phyloP scores from a whole-genome alignment of 1,284 basidiomycete genomes.

The Ustilago cynodontis region DNA sequence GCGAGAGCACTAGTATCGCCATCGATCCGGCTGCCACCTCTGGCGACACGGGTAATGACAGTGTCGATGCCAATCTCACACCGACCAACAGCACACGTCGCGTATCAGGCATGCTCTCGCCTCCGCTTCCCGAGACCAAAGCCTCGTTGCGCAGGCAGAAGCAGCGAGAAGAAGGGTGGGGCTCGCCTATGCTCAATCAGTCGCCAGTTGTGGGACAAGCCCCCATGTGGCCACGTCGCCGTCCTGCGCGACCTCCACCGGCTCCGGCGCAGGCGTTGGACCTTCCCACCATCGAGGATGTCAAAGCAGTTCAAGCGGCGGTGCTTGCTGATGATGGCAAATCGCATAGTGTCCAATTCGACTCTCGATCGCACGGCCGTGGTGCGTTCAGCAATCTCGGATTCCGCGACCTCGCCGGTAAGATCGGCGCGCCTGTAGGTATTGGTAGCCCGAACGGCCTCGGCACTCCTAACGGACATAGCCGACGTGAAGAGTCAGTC shows the following conservation, averaged over 20 bases:
- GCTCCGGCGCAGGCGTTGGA: conserved; percentile 60
- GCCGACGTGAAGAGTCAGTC: conserved; percentile 28
- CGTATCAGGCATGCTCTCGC: conserved; percentile 38
- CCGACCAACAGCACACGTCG: conserved; percentile 42
- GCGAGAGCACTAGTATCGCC: background rate
- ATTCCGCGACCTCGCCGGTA: conserved; percentile 42
- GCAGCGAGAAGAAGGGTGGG: conserved; percentile 52
- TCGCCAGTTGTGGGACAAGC: conserved; percentile 10
- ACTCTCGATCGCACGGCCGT: conserved; percentile 19
- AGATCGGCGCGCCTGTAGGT: conserved; percentile 23
- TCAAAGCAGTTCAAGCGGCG: conserved; percentile 64
- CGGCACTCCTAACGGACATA: conserved; percentile 11
- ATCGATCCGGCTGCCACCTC: background rate
- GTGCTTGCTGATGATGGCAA: conserved; percentile 52
- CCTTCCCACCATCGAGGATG: conserved; percentile 67
- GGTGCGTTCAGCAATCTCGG: conserved; percentile 36
- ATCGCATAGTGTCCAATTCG: conserved; percentile 51
- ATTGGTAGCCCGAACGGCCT: conserved; percentile 18
- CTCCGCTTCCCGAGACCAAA: conserved; percentile 46
- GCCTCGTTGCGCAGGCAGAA: conserved; percentile 60
- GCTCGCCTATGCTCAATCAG: conserved; percentile 29
- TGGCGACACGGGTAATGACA: background rate
- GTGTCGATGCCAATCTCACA: conserved; percentile 27
- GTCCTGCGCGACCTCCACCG: conserved; percentile 42
- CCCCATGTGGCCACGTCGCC: conserved; percentile 10